Percentiles rank a stretch among this genome's conserved stretches.
phyloP scores from a whole-genome alignment of 192 early-diverging fungal genomes.

The Dissophora globulifera region DNA sequence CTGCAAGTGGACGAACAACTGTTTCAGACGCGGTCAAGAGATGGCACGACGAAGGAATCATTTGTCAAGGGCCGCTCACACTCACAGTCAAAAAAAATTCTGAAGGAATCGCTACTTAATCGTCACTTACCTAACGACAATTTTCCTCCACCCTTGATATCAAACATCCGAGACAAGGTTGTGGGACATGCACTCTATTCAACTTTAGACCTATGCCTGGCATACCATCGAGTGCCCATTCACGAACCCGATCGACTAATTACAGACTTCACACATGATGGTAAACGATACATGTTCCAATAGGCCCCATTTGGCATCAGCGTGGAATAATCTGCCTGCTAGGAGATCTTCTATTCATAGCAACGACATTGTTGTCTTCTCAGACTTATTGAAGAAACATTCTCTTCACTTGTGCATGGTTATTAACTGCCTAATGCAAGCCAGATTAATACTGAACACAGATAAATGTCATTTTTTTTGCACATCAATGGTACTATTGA shows the following conservation, averaged over 20 bases:
- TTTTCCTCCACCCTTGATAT: not conserved
- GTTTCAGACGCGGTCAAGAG: too few species aligned
- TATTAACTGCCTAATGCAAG: constrained; percentile 14
- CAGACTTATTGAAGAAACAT: not conserved
- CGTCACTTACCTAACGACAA: not conserved
- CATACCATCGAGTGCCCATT: constrained; percentile 6
- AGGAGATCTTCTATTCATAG: not conserved
- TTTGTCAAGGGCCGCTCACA: not conserved
- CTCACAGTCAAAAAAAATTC: not conserved
- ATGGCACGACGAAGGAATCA: not conserved
- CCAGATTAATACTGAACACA: constrained; percentile 20
- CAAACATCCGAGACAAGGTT: not conserved
- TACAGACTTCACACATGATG: not conserved
- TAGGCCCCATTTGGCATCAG: not conserved
- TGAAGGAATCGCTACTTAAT: not conserved
- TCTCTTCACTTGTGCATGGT: not conserved
- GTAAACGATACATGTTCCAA: too few species aligned
- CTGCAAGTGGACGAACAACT: not conserved
- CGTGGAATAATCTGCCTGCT: not conserved
- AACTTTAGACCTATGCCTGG: not conserved
- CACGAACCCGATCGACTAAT: not conserved
- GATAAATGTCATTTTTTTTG: constrained; percentile 34
- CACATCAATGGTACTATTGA: constrained; percentile 2
- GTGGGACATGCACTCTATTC: constrained; percentile 1
- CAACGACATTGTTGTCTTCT: constrained; percentile 1